Conservation (phyloP, 2,329 filamentous ascomycete genomes). For the Blastomyces parvus region DNA sequence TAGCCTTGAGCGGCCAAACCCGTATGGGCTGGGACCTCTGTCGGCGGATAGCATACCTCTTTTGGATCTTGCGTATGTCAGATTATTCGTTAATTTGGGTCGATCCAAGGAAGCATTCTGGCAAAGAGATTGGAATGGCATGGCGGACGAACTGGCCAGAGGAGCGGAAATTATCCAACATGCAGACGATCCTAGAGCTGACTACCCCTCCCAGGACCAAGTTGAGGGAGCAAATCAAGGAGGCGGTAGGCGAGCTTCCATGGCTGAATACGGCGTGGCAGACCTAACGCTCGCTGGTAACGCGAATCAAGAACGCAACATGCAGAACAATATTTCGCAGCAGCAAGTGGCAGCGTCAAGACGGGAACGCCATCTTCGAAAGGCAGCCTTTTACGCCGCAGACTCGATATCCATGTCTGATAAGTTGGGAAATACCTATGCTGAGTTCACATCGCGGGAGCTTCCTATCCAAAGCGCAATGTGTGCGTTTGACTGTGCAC, state of each 20-base stretch:
- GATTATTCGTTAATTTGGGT: slow-evolving; percentile 86
- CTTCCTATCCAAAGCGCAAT: slow-evolving; percentile 83
- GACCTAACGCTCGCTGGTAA: slow-evolving; percentile 31
- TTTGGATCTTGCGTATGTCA: slow-evolving; percentile 82
- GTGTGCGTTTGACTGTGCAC: slow-evolving; percentile 87
- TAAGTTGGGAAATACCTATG: slow-evolving; percentile 74
- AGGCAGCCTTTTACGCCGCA: slow-evolving; percentile 90
- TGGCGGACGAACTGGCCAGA: slow-evolving; percentile 75
- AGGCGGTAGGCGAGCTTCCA: slow-evolving; percentile 26
- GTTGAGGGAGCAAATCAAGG: slow-evolving; percentile 16
- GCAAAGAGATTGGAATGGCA: slow-evolving; percentile 84
- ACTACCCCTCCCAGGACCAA: slow-evolving; percentile 25
- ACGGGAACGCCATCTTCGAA: slow-evolving; percentile 78
- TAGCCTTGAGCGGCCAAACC: slow-evolving; percentile 73
- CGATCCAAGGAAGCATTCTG: slow-evolving; percentile 88
- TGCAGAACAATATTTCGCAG: slow-evolving; percentile 26
- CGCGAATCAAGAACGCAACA: slow-evolving; percentile 27
- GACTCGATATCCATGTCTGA: slow-evolving; percentile 85
- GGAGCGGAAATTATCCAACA: slow-evolving; percentile 68
- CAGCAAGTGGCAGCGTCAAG: slow-evolving; percentile 43
- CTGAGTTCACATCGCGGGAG: slow-evolving; percentile 72
- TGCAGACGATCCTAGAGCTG: slow-evolving; percentile 32
- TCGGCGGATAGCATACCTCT: slow-evolving; percentile 86
- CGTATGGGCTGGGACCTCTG: slow-evolving; percentile 68
- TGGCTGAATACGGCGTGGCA: slow-evolving; percentile 29